These are phyloP conservation scores for Albizia julibrissin DNA, from an alignment of 306 rosid genomes.

Conservation along the genomic window DNA sequence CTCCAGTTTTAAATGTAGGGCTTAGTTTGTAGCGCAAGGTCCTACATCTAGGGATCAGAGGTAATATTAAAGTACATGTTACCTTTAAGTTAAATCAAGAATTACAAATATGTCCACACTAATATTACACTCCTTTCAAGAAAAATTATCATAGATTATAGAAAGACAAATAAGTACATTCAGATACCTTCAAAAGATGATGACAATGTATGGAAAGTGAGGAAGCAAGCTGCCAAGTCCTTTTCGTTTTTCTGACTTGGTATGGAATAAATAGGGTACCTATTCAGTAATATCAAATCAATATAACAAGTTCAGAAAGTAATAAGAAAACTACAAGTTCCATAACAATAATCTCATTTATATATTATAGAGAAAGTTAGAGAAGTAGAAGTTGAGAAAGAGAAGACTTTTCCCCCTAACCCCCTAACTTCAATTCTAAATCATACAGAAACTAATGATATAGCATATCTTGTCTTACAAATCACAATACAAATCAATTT, in stretches of 20 bases:
- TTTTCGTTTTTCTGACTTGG: constrained; percentile 60
- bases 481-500: constrained; percentile 1
- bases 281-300: constrained; percentile 12
- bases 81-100: constrained; percentile 8
- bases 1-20: too few relatives aligned
- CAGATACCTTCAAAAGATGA: constrained; percentile 78
- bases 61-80: neutral
- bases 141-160: neutral
- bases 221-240: constrained; percentile 76
- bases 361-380: neutral
- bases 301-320: constrained; percentile 19
- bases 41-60: too few relatives aligned
- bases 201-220: constrained; percentile 78
- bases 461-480: neutral
- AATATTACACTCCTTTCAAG: neutral
- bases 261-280: constrained; percentile 84
- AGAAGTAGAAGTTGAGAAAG: neutral
- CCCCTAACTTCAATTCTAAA: neutral
- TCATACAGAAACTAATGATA: neutral
- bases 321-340: neutral
- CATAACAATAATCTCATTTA: neutral
- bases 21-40: too few relatives aligned
- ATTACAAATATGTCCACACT: neutral
- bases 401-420: neutral
- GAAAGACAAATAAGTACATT: neutral